Conservation (phyloP, 345 rosid species). For the Tarenaya hassleriana region DNA sequence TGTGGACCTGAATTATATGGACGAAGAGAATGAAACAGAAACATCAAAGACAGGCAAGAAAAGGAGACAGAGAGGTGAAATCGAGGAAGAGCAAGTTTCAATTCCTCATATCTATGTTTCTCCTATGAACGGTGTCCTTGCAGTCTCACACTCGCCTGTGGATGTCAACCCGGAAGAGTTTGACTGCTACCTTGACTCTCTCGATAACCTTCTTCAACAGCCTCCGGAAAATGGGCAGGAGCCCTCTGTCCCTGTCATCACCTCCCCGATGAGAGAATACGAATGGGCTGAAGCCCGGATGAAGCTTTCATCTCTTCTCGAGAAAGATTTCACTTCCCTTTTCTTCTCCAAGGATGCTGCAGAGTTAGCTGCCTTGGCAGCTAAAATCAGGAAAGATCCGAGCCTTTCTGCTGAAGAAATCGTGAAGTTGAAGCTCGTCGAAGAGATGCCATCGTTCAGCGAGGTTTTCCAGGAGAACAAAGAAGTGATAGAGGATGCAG, state of each 20-base stretch:
- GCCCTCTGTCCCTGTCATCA: slow-evolving; percentile 4
- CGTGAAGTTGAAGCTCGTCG: slow-evolving; percentile 54
- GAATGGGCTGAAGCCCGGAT: slow-evolving; percentile 48
- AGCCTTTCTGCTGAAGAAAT: slow-evolving; percentile 50
- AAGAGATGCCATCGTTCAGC: slow-evolving; percentile 55
- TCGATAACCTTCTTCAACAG: slow-evolving; percentile 53
- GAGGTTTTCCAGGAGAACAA: slow-evolving; percentile 50
- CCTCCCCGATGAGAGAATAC: slow-evolving; percentile 27
- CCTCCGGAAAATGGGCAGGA: slow-evolving; percentile 21
- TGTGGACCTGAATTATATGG: slow-evolving; percentile 13
- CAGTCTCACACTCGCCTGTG: slow-evolving; percentile 21
- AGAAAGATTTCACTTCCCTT: slow-evolving; percentile 49
- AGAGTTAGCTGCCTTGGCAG: slow-evolving; percentile 40
- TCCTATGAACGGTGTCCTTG: slow-evolving; percentile 26
- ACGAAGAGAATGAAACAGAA: slow-evolving; percentile 16
- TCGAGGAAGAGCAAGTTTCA: slow-evolving; percentile 18
- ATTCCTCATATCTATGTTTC: slow-evolving; percentile 33
- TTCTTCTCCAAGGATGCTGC: slow-evolving; percentile 37
- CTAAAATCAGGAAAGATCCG: slow-evolving; percentile 48
- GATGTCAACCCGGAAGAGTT: slow-evolving; percentile 49
- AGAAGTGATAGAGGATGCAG: slow-evolving; percentile 34
- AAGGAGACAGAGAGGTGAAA: slow-evolving; percentile 21
- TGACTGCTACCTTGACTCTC: slow-evolving; percentile 51
- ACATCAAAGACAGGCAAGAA: slow-evolving; percentile 10
- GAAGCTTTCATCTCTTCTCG: slow-evolving; percentile 52